Conservation (phyloP, 345 rosid species). For the rapeseed (Brassica napus) region Da-Ae NC_063439.1:23034001-23034500, state of each 20-base stretch:
- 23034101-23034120: conserved; percentile 40
- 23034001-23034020: conserved; percentile 79
- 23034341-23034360: conserved; percentile 85
- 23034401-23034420: conserved; percentile 91
- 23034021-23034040: conserved; percentile 92
- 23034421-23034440: conserved; percentile 98
- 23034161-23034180: neutral
- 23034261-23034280: conserved; percentile 83
- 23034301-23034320: conserved; percentile 84
- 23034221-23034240: conserved; percentile 78
- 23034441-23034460: conserved; percentile 89
- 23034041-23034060: conserved; percentile 77
- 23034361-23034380: conserved; percentile 92
- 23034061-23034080: conserved; percentile 81
- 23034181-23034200: conserved; percentile 61
- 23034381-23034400: conserved; percentile 90
- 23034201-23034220: conserved; percentile 77
- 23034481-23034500: conserved; percentile 96
- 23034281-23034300: conserved; percentile 84
- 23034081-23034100: conserved; percentile 74
- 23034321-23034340: conserved; percentile 89
- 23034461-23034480: conserved; percentile 92
- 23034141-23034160: neutral
- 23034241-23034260: conserved; percentile 84
- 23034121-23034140: neutral